A percentile compares a stretch with the other conserved stretches of the same genome.
Conservation (phyloP, 352 stramenopile species). For the Pythium sukuiense region DNA sequence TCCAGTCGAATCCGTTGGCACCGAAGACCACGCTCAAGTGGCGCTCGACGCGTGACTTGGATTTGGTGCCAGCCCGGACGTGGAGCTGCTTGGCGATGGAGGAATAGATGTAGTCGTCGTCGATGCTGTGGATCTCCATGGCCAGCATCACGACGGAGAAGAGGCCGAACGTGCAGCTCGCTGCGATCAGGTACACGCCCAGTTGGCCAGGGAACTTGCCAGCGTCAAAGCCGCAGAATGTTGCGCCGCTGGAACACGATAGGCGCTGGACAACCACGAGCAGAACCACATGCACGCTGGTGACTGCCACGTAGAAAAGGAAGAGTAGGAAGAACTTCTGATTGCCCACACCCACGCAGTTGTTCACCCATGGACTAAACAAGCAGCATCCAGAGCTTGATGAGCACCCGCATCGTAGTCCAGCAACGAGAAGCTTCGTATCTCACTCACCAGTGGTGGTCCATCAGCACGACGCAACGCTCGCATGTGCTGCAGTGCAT, state of each 20-base stretch:
- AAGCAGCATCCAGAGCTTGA: not conserved
- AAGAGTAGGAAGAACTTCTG: slow-evolving; percentile 81
- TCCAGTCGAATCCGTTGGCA: slow-evolving; percentile 61
- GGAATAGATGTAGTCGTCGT: slow-evolving; percentile 44
- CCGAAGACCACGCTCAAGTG: slow-evolving; percentile 78
- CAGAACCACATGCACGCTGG: slow-evolving; percentile 52
- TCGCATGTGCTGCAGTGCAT: slow-evolving; percentile 78
- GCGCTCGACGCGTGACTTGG: slow-evolving; percentile 53
- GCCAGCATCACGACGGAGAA: slow-evolving; percentile 76
- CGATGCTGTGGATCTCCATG: slow-evolving; percentile 82
- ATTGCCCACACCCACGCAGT: slow-evolving; percentile 83
- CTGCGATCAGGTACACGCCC: slow-evolving; percentile 65
- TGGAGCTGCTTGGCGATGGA: slow-evolving; percentile 55
- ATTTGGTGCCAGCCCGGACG: slow-evolving; percentile 58
- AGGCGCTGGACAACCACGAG: slow-evolving; percentile 54
- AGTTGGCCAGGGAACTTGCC: slow-evolving; percentile 59
- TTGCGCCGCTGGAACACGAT: slow-evolving; percentile 39
- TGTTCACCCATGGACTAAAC: slow-evolving; percentile 84
- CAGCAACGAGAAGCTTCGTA: not conserved
- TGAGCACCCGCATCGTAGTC: not conserved
- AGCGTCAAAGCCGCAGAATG: slow-evolving; percentile 60
- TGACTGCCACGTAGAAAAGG: slow-evolving; percentile 71
- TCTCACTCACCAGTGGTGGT: slow-evolving; percentile 77
- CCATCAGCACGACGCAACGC: slow-evolving; percentile 76
- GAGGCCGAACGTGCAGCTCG: slow-evolving; percentile 66